These are phyloP conservation scores for Xylariomycetidae sp. DNA, from an alignment of 2,329 filamentous ascomycete genomes.

Conservation along the genomic window DNA sequence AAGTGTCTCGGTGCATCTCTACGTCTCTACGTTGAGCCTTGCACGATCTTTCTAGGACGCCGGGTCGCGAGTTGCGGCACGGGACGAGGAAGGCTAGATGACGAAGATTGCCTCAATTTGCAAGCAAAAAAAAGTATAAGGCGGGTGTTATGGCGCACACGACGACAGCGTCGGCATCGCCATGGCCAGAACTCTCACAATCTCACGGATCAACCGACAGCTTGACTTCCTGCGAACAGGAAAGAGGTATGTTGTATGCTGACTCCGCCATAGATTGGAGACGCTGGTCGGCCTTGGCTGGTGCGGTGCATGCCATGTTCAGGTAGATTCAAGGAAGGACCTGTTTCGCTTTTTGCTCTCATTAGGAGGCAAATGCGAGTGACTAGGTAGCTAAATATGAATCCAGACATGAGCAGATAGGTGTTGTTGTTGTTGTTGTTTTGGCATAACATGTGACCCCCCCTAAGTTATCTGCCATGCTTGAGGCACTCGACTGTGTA, in stretches of 20 bases:
- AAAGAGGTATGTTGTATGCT: slow-evolving; percentile 19
- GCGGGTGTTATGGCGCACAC: no score
- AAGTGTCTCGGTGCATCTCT: slow-evolving; percentile 16
- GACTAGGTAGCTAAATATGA: slow-evolving; percentile 18
- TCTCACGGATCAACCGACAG: slow-evolving; percentile 6
- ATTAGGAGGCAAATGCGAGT: slow-evolving; percentile 15
- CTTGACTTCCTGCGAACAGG: slow-evolving; percentile 8
- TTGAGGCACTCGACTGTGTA: no score
- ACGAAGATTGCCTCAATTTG: no score
- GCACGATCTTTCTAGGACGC: no score
- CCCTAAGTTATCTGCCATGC: no score
- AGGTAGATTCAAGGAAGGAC: slow-evolving; percentile 22
- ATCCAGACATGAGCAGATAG: slow-evolving; percentile 1
- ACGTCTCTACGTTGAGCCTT: no score
- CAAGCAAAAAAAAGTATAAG: no score
- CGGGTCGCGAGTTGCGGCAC: no score
- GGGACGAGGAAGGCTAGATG: no score
- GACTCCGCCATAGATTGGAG: slow-evolving; percentile 23
- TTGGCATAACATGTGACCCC: not conserved
- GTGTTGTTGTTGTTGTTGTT: slow-evolving; percentile 1
- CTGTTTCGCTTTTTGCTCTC: slow-evolving; percentile 15
- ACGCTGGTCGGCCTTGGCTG: slow-evolving; percentile 14
- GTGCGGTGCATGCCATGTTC: slow-evolving; percentile 11
- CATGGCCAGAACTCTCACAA: no score
- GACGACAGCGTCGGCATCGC: no score